Base-by-base conservation (phyloP, 768 basidiomycete species). In the Pulveroboletus ravenelii region DNA sequence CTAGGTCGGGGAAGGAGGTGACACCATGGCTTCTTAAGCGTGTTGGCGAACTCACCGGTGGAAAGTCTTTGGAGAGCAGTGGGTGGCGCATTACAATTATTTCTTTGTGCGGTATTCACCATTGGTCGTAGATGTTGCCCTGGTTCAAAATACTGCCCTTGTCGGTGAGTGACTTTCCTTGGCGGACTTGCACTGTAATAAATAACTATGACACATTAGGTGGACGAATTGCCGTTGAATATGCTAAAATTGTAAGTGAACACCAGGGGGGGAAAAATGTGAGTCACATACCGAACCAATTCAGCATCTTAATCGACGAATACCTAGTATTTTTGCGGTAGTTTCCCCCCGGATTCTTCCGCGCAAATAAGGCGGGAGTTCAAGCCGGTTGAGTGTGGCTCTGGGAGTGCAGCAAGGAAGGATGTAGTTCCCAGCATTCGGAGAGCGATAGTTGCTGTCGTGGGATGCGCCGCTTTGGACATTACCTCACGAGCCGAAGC, bases 21-120 rank as follows among this genome's bases (percentile, higher is more conserved):
- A 99, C 96, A 1, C 96, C 96, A 7, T 98, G 95, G 95, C 73
- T 99, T 10, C 73, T 99, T 29, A 74, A 77, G 39, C 82, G 95
- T 29, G 84, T 98, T 2, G 78, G 78, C 14, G 87, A 95, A 64
- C 73, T 98, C 42, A 92, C 88, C 0, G 62, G 78, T 30, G 92
- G 92, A 2, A 74, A 74, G 53, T 92, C 91, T 6, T 70, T 96
- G 45, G 71, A 75, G 35, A 84, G 79, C 61, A 87, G 86, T 87
- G 52, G 67, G 86, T 70, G 4, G 10, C 17, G 12, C 34, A 18
- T 40, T 29, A 1, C 31, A 46, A 39, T 1, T 18, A 3, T 38
- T 32, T 48, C 47, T 29, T 9, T 18, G 2, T 15, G 27, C 36
- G 13, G 41, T 10, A 32, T 36, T 56, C 15, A 65, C 20, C 5